Percentiles rank a stretch among this genome's conserved stretches.
These are phyloP conservation scores for Trametes polyzona DNA, from an alignment of 1,284 basidiomycete species.

Conservation along the genomic window DNA sequence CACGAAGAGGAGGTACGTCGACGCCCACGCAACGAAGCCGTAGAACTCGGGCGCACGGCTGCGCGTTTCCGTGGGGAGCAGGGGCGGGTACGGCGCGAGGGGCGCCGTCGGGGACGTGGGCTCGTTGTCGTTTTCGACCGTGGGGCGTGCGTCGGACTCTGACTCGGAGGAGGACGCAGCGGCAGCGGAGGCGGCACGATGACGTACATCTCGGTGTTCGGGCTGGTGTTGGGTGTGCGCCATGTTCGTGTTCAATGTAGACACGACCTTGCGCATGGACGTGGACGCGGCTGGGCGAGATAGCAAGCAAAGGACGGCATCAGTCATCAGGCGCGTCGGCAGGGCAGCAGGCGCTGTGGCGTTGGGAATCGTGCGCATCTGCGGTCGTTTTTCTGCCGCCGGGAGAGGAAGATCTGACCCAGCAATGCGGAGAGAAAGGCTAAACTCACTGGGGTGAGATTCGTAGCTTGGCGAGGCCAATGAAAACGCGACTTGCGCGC, in stretches of 20 bases:
- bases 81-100: slow-evolving; percentile 54
- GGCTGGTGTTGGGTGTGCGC: background rate
- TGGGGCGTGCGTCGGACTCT: background rate
- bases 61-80: slow-evolving; percentile 46
- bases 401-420: slow-evolving; percentile 11
- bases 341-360: background rate
- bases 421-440: slow-evolving; percentile 15
- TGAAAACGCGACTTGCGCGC: slow-evolving; percentile 3
- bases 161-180: background rate
- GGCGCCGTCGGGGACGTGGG: slow-evolving; percentile 59
- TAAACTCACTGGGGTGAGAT: slow-evolving; percentile 27
- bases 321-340: slow-evolving; percentile 13
- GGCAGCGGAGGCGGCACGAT: background rate
- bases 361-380: background rate
- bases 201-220: background rate
- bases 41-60: slow-evolving; percentile 83
- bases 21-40: slow-evolving; percentile 84
- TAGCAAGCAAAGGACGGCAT: slow-evolving; percentile 4
- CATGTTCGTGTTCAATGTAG: background rate
- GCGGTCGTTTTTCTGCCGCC: slow-evolving; percentile 9
- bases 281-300: background rate
- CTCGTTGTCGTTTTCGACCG: slow-evolving; percentile 19
- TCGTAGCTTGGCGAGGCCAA: slow-evolving; percentile 11
- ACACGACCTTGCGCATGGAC: background rate
- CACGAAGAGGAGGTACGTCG: slow-evolving; percentile 73